Conservation (phyloP, 306 rosid species). For the Fragaria ananassa region DNA sequence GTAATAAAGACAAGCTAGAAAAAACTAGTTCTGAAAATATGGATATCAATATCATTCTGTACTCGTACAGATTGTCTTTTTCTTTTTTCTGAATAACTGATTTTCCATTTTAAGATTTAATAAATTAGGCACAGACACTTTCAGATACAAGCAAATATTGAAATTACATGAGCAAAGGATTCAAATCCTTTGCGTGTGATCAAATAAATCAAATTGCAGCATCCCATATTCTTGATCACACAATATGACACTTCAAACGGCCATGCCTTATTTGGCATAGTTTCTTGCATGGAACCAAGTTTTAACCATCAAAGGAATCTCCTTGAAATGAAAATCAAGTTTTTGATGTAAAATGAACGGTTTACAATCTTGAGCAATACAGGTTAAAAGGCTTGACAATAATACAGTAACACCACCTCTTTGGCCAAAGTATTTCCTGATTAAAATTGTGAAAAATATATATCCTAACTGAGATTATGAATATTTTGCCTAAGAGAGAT, state of each 20-base stretch:
- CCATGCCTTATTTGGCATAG: not conserved
- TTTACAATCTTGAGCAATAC: not conserved
- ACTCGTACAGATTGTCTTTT: no score
- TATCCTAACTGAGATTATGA: no score
- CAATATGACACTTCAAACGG: not conserved
- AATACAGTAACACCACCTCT: not conserved
- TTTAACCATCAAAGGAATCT: not conserved
- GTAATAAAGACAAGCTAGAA: no score
- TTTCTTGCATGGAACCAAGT: not conserved
- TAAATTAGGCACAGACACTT: not conserved
- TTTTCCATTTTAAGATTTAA: no score
- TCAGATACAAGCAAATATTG: not conserved
- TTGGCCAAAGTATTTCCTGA: not conserved
- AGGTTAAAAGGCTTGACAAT: not conserved
- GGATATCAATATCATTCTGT: no score
- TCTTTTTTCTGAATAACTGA: no score
- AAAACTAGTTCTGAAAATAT: no score
- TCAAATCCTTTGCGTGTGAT: not conserved
- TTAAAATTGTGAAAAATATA: not conserved
- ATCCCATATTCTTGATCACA: not conserved
- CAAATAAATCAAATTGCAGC: not conserved
- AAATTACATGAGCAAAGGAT: not conserved
- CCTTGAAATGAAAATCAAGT: not conserved
- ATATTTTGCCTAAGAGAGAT: not conserved
- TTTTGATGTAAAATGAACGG: not conserved